phyloP scores from a whole-genome alignment of 306 rosid genomes.

The Dryas alaskensis region DNA sequence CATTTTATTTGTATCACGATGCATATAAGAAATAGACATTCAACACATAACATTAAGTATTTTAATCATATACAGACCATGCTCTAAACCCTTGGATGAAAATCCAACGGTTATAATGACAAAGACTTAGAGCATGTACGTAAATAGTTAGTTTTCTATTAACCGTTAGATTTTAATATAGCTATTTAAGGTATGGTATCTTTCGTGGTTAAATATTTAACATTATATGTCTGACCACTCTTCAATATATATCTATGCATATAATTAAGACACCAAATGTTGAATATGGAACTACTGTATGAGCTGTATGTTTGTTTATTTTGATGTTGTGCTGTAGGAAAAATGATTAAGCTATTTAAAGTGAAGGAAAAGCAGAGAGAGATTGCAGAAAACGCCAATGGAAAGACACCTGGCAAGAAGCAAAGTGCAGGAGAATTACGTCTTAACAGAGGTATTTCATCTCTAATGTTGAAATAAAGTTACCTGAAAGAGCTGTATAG shows the following conservation, averaged over 20 bases:
- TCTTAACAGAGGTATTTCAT: constrained; percentile 46
- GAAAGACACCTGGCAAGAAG: constrained; percentile 40
- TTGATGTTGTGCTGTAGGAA: constrained; percentile 30
- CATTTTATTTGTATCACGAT: background rate
- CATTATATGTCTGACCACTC: background rate
- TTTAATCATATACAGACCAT: background rate
- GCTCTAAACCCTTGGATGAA: background rate
- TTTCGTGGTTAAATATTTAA: background rate
- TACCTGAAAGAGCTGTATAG: background rate
- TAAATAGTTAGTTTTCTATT: background rate
- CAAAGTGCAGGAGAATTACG: constrained; percentile 61
- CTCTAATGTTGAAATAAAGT: background rate
- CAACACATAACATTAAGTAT: background rate
- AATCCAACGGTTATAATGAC: background rate
- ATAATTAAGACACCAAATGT: background rate
- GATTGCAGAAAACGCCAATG: constrained; percentile 48
- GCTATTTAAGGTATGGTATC: background rate
- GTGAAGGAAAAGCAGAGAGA: constrained; percentile 63
- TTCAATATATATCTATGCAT: background rate
- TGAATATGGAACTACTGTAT: background rate
- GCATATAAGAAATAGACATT: background rate
- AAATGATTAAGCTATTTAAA: constrained; percentile 56
- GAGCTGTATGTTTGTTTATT: background rate
- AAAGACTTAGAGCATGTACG: background rate
- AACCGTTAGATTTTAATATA: background rate